Percentiles rank a stretch among this genome's conserved stretches.
Conservation (phyloP, 352 stramenopile genomes). For the Phytophthora aleatoria region DNA sequence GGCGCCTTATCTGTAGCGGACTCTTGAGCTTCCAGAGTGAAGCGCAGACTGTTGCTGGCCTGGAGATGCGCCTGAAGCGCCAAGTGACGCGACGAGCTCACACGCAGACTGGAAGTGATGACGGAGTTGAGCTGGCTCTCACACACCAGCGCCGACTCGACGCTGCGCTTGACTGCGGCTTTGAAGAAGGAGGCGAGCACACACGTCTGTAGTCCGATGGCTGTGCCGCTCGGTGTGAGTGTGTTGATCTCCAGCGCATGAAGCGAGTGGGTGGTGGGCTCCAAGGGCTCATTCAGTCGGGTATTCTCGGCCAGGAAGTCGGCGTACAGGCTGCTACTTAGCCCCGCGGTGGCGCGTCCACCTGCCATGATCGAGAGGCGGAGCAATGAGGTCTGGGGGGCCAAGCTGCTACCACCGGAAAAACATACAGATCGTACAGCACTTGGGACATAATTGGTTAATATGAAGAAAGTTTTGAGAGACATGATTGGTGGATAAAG, state of each 20-base stretch:
- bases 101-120: constrained; percentile 59
- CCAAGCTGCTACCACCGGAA: constrained; percentile 9
- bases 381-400: background rate
- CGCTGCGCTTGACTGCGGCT: constrained; percentile 64
- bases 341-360: constrained; percentile 43
- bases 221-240: constrained; percentile 55
- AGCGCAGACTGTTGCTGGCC: constrained; percentile 54
- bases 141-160: constrained; percentile 65
- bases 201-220: constrained; percentile 56
- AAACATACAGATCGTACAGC: background rate
- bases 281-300: constrained; percentile 47
- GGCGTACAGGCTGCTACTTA: constrained; percentile 69
- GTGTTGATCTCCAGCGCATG: constrained; percentile 60
- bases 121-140: constrained; percentile 73
- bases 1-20: constrained; percentile 70
- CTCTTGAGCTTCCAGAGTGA: constrained; percentile 78
- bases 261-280: constrained; percentile 48
- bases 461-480: background rate
- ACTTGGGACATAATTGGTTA: background rate
- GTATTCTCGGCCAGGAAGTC: constrained; percentile 67
- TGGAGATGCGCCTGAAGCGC: constrained; percentile 71
- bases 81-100: constrained; percentile 75
- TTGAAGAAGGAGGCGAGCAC: constrained; percentile 78
- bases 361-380: constrained; percentile 21
- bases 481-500: constrained; percentile 1